Base-by-base conservation (phyloP, 2,329 filamentous ascomycete species). In the Clonostachys byssicola region DNA sequence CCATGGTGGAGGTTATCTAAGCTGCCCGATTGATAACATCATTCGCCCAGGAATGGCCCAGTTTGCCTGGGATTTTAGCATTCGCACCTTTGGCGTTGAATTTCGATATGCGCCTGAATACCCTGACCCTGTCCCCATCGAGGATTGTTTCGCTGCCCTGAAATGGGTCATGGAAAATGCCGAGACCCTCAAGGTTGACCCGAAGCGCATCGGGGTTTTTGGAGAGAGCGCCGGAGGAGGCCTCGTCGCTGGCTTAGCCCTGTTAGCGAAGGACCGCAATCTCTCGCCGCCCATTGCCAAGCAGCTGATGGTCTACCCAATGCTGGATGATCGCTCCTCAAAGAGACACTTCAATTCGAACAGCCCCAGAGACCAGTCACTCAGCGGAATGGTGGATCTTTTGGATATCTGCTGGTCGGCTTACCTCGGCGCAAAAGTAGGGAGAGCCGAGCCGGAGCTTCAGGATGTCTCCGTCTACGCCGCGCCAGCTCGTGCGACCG, bases 61-160 rank as follows among this genome's bases (percentile, higher is more conserved):
- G 10, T 54, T 59, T 13, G 63, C 61, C 3, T 40, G 45, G 6
- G 45, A 50, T 1, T 56, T 60, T 2, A 58, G 62, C 3, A 56
- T 72, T 2, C 63, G 62, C 6, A 55, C 68, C 34, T 60, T 70
- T 40, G 59, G 59, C 1, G 56, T 72, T 16, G 66, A 72, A 17
- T 75, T 73, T 54, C 63, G 71, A 2, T 59, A 71, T 1, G 65
- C 71, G 0, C 72, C 72, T 0, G 72, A 75, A 48, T 49, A 66
- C 23, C 60, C 56, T 1, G 63, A 63, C 12, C 68, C 71, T 0
- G 54, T 54, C 1, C 61, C 60, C 0, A 52, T 65, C 0, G 62
- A 67, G 40, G 71, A 75, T 49, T 60, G 60, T 45, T 68, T 67
- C 49, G 60, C 59, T 0, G 58, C 49, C 0, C 44, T 67, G 1